Conservation (phyloP, 805 yeast species). For the Myxozyma mucilagina region DNA sequence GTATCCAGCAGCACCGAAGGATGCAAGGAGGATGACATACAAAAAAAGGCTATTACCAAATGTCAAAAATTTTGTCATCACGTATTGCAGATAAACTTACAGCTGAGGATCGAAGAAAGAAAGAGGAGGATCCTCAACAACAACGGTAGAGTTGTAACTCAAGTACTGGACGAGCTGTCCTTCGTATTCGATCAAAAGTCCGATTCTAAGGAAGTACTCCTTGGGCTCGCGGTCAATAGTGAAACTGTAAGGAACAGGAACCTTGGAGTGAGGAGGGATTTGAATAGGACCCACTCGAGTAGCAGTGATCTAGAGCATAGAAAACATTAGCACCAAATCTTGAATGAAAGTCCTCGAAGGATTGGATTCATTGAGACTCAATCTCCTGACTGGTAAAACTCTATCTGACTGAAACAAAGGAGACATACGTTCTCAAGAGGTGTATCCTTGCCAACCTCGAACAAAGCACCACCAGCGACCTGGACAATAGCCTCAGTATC, state of each 20-base stretch:
- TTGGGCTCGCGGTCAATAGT: conserved; percentile 29
- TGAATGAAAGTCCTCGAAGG: not conserved
- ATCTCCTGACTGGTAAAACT: not conserved
- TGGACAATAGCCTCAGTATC: conserved; percentile 23
- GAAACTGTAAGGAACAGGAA: conserved; percentile 21
- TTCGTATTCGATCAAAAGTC: conserved; percentile 25
- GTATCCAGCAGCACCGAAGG: conserved; percentile 28
- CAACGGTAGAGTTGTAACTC: conserved; percentile 39
- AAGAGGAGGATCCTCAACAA: conserved; percentile 63
- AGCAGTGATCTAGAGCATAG: conserved; percentile 24
- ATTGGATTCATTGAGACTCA: not conserved
- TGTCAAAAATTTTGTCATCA: not conserved
- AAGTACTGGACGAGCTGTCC: conserved; percentile 28
- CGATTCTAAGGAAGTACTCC: conserved; percentile 28
- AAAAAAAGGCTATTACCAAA: conserved; percentile 15
- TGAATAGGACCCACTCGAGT: conserved; percentile 25
- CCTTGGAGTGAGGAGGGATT: conserved; percentile 15
- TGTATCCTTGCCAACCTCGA: conserved; percentile 13
- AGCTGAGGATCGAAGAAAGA: conserved; percentile 69
- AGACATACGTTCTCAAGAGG: conserved; percentile 25
- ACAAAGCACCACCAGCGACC: conserved; percentile 30
- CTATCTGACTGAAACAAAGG: not conserved
- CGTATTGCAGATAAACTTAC: conserved; percentile 6
- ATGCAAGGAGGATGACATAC: conserved; percentile 16
- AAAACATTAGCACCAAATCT: not conserved